These are phyloP conservation scores for Russula emetica DNA, from an alignment of 768 basidiomycete species.

Conservation along the genomic window DNA sequence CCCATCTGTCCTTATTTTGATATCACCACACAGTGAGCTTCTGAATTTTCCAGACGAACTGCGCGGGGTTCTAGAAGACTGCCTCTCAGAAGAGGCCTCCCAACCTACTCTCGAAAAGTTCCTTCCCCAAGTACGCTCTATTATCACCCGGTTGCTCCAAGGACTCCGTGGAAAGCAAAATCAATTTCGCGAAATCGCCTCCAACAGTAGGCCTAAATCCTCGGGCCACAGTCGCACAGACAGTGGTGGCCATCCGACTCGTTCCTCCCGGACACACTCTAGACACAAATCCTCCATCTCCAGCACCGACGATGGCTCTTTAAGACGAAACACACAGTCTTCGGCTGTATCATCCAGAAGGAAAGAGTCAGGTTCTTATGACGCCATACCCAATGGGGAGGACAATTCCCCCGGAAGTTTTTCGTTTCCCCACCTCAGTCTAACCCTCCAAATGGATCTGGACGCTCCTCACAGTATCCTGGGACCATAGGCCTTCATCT, in stretches of 20 bases:
- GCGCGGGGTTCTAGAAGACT: constrained; percentile 82
- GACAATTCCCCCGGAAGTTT: constrained; percentile 54
- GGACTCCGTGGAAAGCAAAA: constrained; percentile 92
- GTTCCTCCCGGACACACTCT: constrained; percentile 48
- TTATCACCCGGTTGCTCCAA: constrained; percentile 89
- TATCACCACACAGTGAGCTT: constrained; percentile 60
- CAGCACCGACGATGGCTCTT: constrained; percentile 33
- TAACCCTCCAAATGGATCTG: constrained; percentile 11
- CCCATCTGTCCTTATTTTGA: constrained; percentile 13
- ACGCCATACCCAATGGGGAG: constrained; percentile 32
- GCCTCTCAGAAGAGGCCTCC: constrained; percentile 86
- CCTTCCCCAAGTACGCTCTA: constrained; percentile 84
- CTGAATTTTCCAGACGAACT: constrained; percentile 84
- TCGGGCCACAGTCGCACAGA: constrained; percentile 49
- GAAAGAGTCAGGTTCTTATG: constrained; percentile 28
- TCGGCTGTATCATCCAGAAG: constrained; percentile 23
- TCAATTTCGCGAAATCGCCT: constrained; percentile 71
- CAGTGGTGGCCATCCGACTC: constrained; percentile 36
- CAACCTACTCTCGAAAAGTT: constrained; percentile 81
- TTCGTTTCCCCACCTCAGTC: constrained; percentile 29
- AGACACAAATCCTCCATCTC: constrained; percentile 34
- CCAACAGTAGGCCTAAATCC: constrained; percentile 54
- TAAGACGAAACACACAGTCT: constrained; percentile 25
- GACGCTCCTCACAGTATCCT: constrained; percentile 15
- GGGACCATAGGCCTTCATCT: constrained; percentile 12